phyloP scores from a whole-genome alignment of 805 yeast species.

The Sugiyamaella valdiviana region DNA sequence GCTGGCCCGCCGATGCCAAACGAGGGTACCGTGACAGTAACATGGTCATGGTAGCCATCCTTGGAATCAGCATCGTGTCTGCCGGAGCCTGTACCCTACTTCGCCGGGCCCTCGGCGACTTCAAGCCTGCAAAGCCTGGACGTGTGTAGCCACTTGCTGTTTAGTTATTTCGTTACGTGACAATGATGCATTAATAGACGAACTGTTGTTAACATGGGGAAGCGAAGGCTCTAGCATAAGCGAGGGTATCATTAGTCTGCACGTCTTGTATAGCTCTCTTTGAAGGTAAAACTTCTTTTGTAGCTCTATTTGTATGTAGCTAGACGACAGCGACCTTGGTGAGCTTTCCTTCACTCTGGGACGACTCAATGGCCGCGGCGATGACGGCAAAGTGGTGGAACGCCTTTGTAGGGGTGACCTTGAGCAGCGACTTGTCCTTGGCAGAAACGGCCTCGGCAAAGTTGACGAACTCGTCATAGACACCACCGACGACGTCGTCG shows the following conservation, averaged over 20 bases:
- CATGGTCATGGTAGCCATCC: slow-evolving; percentile 75
- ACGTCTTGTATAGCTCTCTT: neutral
- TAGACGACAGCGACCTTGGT: slow-evolving; percentile 11
- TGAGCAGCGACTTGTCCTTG: slow-evolving; percentile 53
- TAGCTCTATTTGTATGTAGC: slow-evolving; percentile 1
- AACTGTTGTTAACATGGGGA: too few species aligned
- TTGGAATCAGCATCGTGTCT: slow-evolving; percentile 64
- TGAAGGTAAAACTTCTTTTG: neutral
- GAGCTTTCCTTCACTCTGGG: slow-evolving; percentile 35
- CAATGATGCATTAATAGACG: too few species aligned
- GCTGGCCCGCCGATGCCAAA: slow-evolving; percentile 75
- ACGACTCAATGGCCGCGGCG: slow-evolving; percentile 76
- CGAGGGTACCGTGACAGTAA: slow-evolving; percentile 63
- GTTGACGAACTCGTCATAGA: slow-evolving; percentile 48
- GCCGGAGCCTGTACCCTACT: slow-evolving; percentile 34
- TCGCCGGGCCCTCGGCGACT: slow-evolving; percentile 34
- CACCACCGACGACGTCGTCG: slow-evolving; percentile 47
- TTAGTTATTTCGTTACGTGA: neutral
- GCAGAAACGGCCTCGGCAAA: slow-evolving; percentile 54
- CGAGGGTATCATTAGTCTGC: too few species aligned
- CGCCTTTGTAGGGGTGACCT: slow-evolving; percentile 65
- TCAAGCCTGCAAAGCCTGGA: slow-evolving; percentile 6
- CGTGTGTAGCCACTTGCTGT: neutral
- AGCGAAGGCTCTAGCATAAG: too few species aligned
- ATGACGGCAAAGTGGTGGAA: slow-evolving; percentile 91